A percentile compares a stretch with the other conserved stretches of the same genome.
Evolutionary conservation across 371 early-diverging fungal species (phyloP).

Genomic region (Rhizopus microsporus): DNA sequence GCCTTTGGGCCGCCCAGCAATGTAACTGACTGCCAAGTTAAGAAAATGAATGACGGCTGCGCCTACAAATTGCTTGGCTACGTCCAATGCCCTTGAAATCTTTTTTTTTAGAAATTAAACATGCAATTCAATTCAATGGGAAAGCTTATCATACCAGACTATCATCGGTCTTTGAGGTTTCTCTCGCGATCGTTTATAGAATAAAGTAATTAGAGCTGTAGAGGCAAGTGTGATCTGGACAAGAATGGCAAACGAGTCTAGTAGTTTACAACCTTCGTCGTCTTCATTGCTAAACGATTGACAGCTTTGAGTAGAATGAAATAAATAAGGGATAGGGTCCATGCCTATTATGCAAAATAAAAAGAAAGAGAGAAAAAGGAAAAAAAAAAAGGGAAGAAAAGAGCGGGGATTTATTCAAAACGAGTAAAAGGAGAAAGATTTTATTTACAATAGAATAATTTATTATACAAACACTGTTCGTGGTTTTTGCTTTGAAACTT

Average conservation of each 20-base stretch:
- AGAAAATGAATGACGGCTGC: constrained; percentile 61
- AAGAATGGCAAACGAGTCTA: constrained; percentile 66
- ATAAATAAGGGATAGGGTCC: background rate
- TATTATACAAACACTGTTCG: constrained; percentile 22
- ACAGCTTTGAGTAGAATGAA: too few relatives aligned
- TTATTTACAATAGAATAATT: constrained; percentile 5
- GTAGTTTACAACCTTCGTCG: constrained; percentile 54
- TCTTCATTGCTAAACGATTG: constrained; percentile 13
- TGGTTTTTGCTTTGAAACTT: constrained; percentile 11
- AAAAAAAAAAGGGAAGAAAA: too few relatives aligned
- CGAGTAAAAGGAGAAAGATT: background rate
- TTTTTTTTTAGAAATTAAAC: constrained; percentile 10
- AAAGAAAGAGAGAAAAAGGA: too few relatives aligned
- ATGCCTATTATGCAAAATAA: constrained; percentile 3
- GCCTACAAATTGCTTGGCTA: constrained; percentile 65
- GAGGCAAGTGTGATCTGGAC: constrained; percentile 62
- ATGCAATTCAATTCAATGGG: background rate
- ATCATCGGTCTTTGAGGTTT: constrained; percentile 62
- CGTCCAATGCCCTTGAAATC: constrained; percentile 59
- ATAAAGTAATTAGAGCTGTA: constrained; percentile 58
- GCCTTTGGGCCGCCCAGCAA: constrained; percentile 47
- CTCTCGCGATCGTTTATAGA: constrained; percentile 61
- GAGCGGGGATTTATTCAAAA: background rate
- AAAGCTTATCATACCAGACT: constrained; percentile 51
- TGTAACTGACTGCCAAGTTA: constrained; percentile 57